Base-by-base conservation (phyloP, 345 rosid species). In the Citropsis articulata region DNA sequence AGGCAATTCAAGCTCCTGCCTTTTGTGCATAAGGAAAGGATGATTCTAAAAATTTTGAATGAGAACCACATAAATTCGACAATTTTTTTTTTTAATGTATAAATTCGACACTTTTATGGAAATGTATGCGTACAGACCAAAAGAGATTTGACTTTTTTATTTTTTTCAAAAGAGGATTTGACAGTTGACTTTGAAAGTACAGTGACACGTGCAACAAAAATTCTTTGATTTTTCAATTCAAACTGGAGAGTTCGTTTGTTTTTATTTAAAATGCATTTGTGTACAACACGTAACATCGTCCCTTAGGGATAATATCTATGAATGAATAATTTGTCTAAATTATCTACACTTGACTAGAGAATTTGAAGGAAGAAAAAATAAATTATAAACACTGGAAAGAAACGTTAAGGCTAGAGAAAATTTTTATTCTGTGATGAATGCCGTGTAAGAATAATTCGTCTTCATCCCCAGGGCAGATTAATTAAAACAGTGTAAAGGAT, bases 181-280 rank as follows among this genome's bases (percentile, higher is more conserved):
- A 45, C 18, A 45, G 0, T 45, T 45, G 18, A 45, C 13, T 45
- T 14, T 40, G 21, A 18, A 25, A 1, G 2, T 3, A 25, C 28
- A 3, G 9, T 27, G 9, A 4, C 21, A 40, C 31, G 1, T 75
- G 40, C 30, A 48, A 28, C 24, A 1, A 31, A 19, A 75, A 22
- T 75, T 75, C 45, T 42, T 75, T 63, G 19, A 63, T 63, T 75
- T 75, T 45, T 42, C 60, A 31, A 3, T 27, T 22, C 22, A 63
- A 28, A 45, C 8, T 0, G 0, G 12, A 40, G 22, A 38, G 24
- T n/a, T 35, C 0, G 3, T 12, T 22, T 22, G 0, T 4, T 50
- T 53, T 27, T 3, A n/a, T 22, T 18, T 18, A 2, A 12, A 13
- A 45, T 12, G 7, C 57, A 1, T 53, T 16, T 53, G 22, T 18